A percentile compares a stretch with the other conserved stretches of the same genome.
Conservation (phyloP, 345 rosid species). For the Arabis alpina region DNA sequence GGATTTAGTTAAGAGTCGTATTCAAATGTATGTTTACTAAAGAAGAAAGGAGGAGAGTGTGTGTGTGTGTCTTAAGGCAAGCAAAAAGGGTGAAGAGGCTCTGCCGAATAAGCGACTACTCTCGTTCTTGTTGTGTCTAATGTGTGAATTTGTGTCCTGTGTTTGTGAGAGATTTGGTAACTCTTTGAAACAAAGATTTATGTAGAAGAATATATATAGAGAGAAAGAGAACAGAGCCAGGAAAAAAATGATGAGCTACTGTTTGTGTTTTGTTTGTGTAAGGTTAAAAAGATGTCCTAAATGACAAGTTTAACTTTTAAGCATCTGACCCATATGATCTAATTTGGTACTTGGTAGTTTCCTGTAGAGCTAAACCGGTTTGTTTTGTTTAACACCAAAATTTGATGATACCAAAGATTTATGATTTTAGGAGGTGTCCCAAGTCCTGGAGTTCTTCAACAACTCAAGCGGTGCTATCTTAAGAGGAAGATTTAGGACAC, state of each 20-base stretch:
- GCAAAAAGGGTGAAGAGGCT: conserved; percentile 38
- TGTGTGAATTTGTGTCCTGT: conserved; percentile 40
- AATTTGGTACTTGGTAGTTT: neutral
- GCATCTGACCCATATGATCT: neutral
- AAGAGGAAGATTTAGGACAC: no score
- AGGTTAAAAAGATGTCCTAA: conserved; percentile 13
- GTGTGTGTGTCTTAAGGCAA: conserved; percentile 31
- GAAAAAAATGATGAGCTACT: conserved; percentile 15
- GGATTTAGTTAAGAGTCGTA: conserved; percentile 38
- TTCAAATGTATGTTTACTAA: conserved; percentile 37
- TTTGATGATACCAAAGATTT: no score
- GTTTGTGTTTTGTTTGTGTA: conserved; percentile 33
- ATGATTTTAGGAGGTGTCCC: no score
- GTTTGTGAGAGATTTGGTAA: conserved; percentile 37
- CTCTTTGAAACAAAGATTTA: conserved; percentile 37
- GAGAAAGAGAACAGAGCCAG: conserved; percentile 24
- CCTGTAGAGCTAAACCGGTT: neutral
- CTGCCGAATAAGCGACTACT: conserved; percentile 36
- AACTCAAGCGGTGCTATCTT: no score
- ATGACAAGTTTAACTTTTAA: conserved; percentile 19
- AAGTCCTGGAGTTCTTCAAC: no score
- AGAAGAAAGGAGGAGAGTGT: conserved; percentile 32
- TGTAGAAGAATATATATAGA: conserved; percentile 35
- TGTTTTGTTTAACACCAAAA: no score
- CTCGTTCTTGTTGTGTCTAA: conserved; percentile 34